Conservation (phyloP, 345 rosid genomes). For the Hevea brasiliensis region DNA sequence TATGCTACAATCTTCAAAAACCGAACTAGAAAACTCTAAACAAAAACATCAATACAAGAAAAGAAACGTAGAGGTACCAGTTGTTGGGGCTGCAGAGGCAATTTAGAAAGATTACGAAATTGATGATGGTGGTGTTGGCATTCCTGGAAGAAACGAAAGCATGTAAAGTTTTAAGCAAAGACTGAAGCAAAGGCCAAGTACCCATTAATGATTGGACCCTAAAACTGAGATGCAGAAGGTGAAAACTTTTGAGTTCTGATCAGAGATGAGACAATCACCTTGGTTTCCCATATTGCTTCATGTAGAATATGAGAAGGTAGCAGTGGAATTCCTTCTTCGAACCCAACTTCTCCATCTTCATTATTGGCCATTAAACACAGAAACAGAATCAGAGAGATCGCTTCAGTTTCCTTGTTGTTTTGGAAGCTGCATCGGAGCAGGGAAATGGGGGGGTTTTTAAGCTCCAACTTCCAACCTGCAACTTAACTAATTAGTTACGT, state of each 20-base stretch:
- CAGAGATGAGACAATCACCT: background rate
- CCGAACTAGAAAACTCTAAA: background rate
- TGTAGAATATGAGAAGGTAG: conserved; percentile 50
- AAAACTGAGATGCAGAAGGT: too few relatives aligned
- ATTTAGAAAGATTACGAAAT: conserved; percentile 17
- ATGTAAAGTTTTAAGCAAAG: background rate
- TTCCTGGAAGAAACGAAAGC: conserved; percentile 3
- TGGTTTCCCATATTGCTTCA: conserved; percentile 43
- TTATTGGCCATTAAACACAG: conserved; percentile 19
- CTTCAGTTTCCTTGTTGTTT: background rate
- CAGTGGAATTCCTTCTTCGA: conserved; percentile 51
- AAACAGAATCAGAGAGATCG: background rate
- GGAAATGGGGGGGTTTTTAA: conserved; percentile 19
- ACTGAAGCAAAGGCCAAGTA: background rate
- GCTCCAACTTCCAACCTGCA: conserved; percentile 79
- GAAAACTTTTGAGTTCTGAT: too few relatives aligned
- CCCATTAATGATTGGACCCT: background rate
- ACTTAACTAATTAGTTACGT: conserved; percentile 49
- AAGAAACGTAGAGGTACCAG: conserved; percentile 11
- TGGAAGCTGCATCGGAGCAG: conserved; percentile 13
- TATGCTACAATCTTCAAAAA: background rate
- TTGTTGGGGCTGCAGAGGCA: conserved; percentile 23
- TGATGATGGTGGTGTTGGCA: background rate
- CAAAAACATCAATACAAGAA: background rate
- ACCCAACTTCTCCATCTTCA: conserved; percentile 43